A percentile compares a stretch with the other conserved stretches of the same genome.
Evolutionary conservation across 176 grass and related monocot genomes (phyloP).

Genomic region (Ensete glaucum): DNA sequence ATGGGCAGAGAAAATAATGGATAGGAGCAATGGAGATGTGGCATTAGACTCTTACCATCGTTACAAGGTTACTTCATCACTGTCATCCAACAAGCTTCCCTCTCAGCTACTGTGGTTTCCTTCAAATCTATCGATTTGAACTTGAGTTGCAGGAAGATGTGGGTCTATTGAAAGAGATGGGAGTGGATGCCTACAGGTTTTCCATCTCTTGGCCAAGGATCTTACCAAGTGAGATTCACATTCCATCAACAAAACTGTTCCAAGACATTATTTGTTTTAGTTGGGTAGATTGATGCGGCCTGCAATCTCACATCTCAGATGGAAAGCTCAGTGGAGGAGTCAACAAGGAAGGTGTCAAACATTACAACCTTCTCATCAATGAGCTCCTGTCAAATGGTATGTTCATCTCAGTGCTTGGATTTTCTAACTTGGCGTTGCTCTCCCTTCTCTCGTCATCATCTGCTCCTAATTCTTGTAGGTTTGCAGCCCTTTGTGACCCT

Average conservation of each 20-base stretch:
- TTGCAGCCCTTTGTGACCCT: slow-evolving; percentile 48
- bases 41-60: slow-evolving; percentile 52
- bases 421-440: no score
- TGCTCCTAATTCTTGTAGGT: slow-evolving; percentile 14
- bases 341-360: slow-evolving; percentile 47
- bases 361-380: slow-evolving; percentile 54
- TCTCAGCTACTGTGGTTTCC: background rate
- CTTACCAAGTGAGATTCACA: slow-evolving; percentile 33
- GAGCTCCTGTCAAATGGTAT: slow-evolving; percentile 43
- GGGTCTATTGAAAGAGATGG: slow-evolving; percentile 39
- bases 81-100: background rate
- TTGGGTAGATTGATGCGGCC: no score
- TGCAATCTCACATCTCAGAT: slow-evolving; percentile 17
- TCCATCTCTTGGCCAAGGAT: slow-evolving; percentile 59
- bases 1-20: slow-evolving; percentile 36
- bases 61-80: slow-evolving; percentile 37
- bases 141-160: slow-evolving; percentile 37
- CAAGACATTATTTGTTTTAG: no score
- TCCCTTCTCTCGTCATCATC: background rate
- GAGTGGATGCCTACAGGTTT: slow-evolving; percentile 49
- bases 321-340: slow-evolving; percentile 45
- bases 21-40: slow-evolving; percentile 44
- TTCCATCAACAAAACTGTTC: no score
- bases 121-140: background rate
- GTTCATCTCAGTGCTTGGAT: background rate